These are phyloP conservation scores for Singerocomus inundabilis DNA, from an alignment of 1,284 basidiomycete species.

Conservation along the genomic window DNA sequence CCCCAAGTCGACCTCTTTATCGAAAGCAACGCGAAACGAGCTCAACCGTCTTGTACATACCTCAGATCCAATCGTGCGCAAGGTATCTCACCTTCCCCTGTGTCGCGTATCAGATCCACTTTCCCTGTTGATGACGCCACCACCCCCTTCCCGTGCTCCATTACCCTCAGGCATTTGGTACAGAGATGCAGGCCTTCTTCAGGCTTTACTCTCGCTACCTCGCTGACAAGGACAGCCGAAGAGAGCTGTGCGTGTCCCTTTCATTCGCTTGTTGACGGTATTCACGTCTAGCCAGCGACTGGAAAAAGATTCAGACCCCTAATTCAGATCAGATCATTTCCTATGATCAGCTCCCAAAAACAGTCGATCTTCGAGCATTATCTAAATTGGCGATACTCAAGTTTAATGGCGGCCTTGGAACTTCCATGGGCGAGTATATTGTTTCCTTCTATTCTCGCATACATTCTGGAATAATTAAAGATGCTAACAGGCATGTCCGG, in stretches of 20 bases:
- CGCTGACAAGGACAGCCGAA: constrained; percentile 85
- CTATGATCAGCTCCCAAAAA: constrained; percentile 71
- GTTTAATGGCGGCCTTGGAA: constrained; percentile 97
- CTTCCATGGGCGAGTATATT: constrained; percentile 74
- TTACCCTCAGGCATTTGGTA: constrained; percentile 71
- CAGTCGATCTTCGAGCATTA: constrained; percentile 66
- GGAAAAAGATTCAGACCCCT: constrained; percentile 94
- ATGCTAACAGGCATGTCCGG: constrained; percentile 71
- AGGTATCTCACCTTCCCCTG: constrained; percentile 48
- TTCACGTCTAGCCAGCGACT: constrained; percentile 59
- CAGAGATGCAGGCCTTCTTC: constrained; percentile 98
- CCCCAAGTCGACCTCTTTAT: constrained; percentile 28
- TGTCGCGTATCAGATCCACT: not conserved
- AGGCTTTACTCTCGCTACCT: constrained; percentile 97
- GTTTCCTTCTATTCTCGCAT: constrained; percentile 4
- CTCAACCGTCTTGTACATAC: constrained; percentile 87
- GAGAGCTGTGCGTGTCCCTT: constrained; percentile 73
- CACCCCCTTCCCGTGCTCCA: not conserved
- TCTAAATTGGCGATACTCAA: constrained; percentile 96
- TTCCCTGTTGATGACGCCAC: constrained; percentile 32
- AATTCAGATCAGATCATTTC: constrained; percentile 87
- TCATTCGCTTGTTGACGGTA: constrained; percentile 11
- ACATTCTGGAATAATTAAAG: constrained; percentile 1
- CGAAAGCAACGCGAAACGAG: constrained; percentile 96
- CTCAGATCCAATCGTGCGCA: constrained; percentile 77